Evolutionary conservation across 192 early-diverging fungal species (phyloP).

Genomic region (Podila horticola): DNA sequence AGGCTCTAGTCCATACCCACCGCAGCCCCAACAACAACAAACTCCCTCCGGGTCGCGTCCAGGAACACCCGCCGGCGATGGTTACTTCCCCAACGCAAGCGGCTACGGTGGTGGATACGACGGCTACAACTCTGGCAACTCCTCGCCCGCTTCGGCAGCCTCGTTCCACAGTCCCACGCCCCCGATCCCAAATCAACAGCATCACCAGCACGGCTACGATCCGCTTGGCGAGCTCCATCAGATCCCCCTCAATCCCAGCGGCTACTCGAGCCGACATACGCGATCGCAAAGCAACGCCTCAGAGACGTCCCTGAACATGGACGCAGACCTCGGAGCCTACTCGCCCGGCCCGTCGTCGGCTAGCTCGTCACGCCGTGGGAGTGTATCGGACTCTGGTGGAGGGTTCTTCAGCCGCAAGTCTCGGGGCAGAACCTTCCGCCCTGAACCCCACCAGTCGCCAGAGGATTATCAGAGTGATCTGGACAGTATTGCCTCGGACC

Average conservation of each 20-base stretch:
- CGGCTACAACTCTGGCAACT: constrained; percentile 18
- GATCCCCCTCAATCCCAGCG: background rate
- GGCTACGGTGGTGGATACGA: constrained; percentile 29
- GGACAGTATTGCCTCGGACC: constrained; percentile 2
- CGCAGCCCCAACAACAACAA: constrained; percentile 23
- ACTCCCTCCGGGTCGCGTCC: constrained; percentile 18
- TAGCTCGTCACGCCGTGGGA: constrained; percentile 27
- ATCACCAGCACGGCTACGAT: constrained; percentile 7
- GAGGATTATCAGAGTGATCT: constrained; percentile 19
- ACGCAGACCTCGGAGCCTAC: constrained; percentile 11
- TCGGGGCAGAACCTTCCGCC: constrained; percentile 26
- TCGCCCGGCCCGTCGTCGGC: constrained; percentile 2
- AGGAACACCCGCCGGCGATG: constrained; percentile 24
- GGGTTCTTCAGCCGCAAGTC: constrained; percentile 38
- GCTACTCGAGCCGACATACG: constrained; percentile 10
- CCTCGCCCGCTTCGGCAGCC: constrained; percentile 10
- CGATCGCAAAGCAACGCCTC: constrained; percentile 42
- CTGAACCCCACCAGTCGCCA: constrained; percentile 27
- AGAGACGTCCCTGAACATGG: constrained; percentile 44
- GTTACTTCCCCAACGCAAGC: constrained; percentile 8
- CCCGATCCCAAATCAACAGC: constrained; percentile 18
- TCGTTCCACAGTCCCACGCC: constrained; percentile 24
- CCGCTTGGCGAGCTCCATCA: background rate
- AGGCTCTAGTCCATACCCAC: background rate
- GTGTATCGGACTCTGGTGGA: constrained; percentile 36